Base-by-base conservation (phyloP, 306 rosid species). In the Acacia acuminata region DNA sequence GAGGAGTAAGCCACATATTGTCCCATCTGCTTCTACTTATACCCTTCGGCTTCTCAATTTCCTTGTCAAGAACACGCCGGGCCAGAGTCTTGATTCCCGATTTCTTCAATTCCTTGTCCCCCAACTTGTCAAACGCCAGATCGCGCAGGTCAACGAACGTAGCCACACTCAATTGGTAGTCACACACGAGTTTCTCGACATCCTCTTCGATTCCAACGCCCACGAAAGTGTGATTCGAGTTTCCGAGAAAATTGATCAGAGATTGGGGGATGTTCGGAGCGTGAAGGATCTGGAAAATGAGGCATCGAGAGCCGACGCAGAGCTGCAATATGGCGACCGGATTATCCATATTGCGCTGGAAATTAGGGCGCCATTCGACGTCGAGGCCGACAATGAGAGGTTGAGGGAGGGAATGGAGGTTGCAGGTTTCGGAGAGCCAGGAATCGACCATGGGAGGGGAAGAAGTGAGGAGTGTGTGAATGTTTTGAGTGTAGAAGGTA, bases 291-390 rank as follows among this genome's bases (percentile, higher is more conserved):
- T 87, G 90, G 71, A 87, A 84, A 10, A 87, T 50, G 32, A 87
- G 88, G 81, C 90, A 87, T 14, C 77, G 78, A 2, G 9, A 14
- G 3, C 61, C 82, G 8, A 66, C 58, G 38, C 88, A 87, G 83
- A 87, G 78, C 12, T 87, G 90, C 10, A 87, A 36, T 0, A 61
- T 34, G 38, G 88, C 88, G 0, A 81, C 65, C 1, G 77, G 84
- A 69, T 87, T 81, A 2, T 84, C 1, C 65, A 24, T 44, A 68
- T 63, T 68, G 40, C 40, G 45, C 1, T 30, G 77, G 34, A 63
- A 51, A 81, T 87, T 87, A n/a, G 90, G 90, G 22, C 87, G 90
- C 90, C 87, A 87, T 73, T 87, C 90, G 5, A 87, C 14, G 66
- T 87, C 90, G 7, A 87, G 82, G 71, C 90, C 90, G 14, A 81